Evolutionary conservation across 805 yeast species (phyloP).

Genomic region (Metschnikowia baotianmanensis): DNA sequence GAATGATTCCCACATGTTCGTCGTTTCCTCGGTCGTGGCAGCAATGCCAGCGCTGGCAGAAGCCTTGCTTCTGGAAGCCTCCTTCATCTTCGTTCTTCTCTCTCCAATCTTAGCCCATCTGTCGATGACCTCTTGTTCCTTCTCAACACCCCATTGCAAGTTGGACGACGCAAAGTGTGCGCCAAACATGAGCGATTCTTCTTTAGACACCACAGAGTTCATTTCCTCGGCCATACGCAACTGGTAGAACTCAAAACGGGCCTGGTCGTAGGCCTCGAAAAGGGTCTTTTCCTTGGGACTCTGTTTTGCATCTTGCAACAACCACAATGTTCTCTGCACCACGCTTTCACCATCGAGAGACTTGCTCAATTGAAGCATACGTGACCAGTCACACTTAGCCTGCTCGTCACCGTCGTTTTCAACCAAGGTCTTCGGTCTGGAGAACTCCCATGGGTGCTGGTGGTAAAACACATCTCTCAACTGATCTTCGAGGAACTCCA

Average conservation of each 20-base stretch:
- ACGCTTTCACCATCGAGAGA: constrained; percentile 81
- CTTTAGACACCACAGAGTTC: constrained; percentile 67
- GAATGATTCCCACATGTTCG: constrained; percentile 25
- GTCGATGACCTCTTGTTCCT: constrained; percentile 69
- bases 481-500: constrained; percentile 71
- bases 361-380: constrained; percentile 66
- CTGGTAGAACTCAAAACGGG: constrained; percentile 85
- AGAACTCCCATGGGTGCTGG: constrained; percentile 98
- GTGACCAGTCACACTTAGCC: constrained; percentile 69
- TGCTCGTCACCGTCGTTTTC: constrained; percentile 69
- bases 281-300: constrained; percentile 27
- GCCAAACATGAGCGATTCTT: constrained; percentile 86
- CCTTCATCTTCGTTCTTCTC: constrained; percentile 55
- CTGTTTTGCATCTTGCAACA: constrained; percentile 26
- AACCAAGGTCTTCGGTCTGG: constrained; percentile 79
- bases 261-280: constrained; percentile 74
- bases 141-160: constrained; percentile 63
- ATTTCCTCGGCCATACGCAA: constrained; percentile 82
- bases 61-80: constrained; percentile 39
- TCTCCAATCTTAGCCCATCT: constrained; percentile 73
- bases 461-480: constrained; percentile 77
- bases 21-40: constrained; percentile 17
- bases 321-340: constrained; percentile 44
- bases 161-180: constrained; percentile 63
- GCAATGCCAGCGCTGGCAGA: constrained; percentile 20